Conservation (phyloP, 148 eudicot genomes). For the Camellia lanceoleosa region DNA sequence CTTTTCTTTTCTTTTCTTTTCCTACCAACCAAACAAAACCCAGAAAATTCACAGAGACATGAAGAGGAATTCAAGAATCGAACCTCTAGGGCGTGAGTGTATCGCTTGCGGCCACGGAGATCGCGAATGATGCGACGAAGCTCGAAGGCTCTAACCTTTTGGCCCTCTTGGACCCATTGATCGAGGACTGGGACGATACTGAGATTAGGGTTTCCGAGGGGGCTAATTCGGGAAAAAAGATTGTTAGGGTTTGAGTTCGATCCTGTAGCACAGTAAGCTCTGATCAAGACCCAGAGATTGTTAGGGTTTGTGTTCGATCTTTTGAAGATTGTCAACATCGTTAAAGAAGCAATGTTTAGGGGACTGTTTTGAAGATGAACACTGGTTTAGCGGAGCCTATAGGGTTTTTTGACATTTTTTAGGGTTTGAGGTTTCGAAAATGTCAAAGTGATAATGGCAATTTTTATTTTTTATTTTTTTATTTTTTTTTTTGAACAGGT, state of each 20-base stretch:
- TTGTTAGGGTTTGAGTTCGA: background rate
- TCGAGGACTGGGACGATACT: constrained; percentile 39
- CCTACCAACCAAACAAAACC: background rate
- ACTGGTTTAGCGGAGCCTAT: background rate
- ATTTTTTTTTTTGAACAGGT: too few relatives aligned
- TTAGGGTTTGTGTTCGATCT: background rate
- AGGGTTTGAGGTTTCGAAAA: background rate
- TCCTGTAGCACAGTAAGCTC: background rate
- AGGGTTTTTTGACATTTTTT: background rate
- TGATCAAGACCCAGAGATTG: background rate
- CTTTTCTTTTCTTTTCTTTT: background rate
- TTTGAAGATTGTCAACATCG: background rate
- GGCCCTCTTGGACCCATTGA: constrained; percentile 44
- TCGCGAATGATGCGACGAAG: constrained; percentile 37
- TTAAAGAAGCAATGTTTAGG: background rate
- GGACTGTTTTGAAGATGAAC: background rate
- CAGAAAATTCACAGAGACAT: background rate
- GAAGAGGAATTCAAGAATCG: background rate
- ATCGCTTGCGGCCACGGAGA: constrained; percentile 42
- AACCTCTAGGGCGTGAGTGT: constrained; percentile 52
- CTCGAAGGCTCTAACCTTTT: constrained; percentile 20
- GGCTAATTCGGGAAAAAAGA: constrained; percentile 38
- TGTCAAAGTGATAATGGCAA: too few relatives aligned
- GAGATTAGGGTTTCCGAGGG: constrained; percentile 23
- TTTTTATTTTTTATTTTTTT: too few relatives aligned